phyloP scores from a whole-genome alignment of 495 filamentous ascomycete species.

The Collariella sp. region DNA sequence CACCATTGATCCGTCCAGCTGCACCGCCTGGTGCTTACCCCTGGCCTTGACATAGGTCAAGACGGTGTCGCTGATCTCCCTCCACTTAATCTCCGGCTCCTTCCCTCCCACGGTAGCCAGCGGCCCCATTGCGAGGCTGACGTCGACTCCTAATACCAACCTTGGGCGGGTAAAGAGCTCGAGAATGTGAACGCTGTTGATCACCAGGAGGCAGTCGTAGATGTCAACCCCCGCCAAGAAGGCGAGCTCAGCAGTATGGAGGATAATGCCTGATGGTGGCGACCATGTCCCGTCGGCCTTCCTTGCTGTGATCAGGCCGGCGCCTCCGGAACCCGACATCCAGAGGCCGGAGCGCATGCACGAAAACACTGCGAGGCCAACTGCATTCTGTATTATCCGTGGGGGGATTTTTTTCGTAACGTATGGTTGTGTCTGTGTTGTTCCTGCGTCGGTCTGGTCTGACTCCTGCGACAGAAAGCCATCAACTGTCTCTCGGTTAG shows the following conservation, averaged over 20 bases:
- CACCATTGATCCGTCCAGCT: constrained; percentile 75
- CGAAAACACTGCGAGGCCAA: constrained; percentile 84
- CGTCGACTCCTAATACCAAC: constrained; percentile 68
- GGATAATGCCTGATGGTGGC: constrained; percentile 75
- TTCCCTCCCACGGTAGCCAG: constrained; percentile 65
- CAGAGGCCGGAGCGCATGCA: constrained; percentile 89
- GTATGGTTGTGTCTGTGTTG: constrained; percentile 33
- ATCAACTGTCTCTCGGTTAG: constrained; percentile 28
- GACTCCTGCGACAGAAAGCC: constrained; percentile 38
- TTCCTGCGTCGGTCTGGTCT: constrained; percentile 6
- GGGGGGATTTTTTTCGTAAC: constrained; percentile 77
- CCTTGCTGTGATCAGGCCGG: constrained; percentile 71
- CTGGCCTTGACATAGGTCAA: constrained; percentile 85
- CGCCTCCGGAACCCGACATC: constrained; percentile 80
- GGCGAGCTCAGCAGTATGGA: constrained; percentile 79
- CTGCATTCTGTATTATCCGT: constrained; percentile 72
- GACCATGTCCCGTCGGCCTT: constrained; percentile 81
- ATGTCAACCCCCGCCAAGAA: constrained; percentile 87
- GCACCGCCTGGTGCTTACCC: constrained; percentile 74
- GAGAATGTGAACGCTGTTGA: constrained; percentile 73
- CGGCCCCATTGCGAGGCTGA: constrained; percentile 69
- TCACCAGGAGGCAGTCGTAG: constrained; percentile 86
- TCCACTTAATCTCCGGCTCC: constrained; percentile 63
- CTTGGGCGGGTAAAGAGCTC: constrained; percentile 71
- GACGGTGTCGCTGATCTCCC: constrained; percentile 52